Percentiles rank a stretch among this genome's conserved stretches.
Conservation (phyloP, 2,329 filamentous ascomycete species). For the Apiospora sp. region DNA sequence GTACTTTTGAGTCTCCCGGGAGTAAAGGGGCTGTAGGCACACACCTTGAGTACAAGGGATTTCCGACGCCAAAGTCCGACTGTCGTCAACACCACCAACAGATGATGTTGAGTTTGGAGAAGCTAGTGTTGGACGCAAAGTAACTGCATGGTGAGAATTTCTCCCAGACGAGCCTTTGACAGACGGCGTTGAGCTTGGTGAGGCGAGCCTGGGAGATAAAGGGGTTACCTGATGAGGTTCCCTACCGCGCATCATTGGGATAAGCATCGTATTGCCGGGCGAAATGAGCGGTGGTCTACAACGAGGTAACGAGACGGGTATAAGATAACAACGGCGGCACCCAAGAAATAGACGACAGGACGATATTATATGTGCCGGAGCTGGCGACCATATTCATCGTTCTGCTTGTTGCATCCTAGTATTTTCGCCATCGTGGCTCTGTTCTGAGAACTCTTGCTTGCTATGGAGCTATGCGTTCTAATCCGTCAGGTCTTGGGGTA, state of each 20-base stretch:
- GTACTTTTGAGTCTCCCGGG: neutral
- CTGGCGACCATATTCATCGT: neutral
- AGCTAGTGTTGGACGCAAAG: too few species aligned
- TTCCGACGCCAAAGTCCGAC: neutral
- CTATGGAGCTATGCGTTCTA: neutral
- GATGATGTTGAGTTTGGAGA: neutral
- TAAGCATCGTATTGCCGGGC: neutral
- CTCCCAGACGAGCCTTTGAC: neutral
- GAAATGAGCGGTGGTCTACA: neutral
- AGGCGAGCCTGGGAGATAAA: neutral
- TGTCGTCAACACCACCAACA: neutral
- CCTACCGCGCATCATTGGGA: neutral
- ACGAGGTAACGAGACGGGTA: neutral
- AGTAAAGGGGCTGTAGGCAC: neutral
- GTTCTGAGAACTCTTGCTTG: neutral
- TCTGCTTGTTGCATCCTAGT: neutral
- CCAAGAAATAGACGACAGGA: neutral
- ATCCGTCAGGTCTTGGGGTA: neutral
- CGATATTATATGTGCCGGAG: neutral
- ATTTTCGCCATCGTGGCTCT: neutral
- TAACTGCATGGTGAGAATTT: neutral
- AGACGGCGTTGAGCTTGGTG: neutral
- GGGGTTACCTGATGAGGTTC: neutral
- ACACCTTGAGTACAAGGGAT: neutral
- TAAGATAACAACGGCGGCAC: neutral